phyloP scores from a whole-genome alignment of 1,284 basidiomycete species.

The Moniliella sp. region DNA sequence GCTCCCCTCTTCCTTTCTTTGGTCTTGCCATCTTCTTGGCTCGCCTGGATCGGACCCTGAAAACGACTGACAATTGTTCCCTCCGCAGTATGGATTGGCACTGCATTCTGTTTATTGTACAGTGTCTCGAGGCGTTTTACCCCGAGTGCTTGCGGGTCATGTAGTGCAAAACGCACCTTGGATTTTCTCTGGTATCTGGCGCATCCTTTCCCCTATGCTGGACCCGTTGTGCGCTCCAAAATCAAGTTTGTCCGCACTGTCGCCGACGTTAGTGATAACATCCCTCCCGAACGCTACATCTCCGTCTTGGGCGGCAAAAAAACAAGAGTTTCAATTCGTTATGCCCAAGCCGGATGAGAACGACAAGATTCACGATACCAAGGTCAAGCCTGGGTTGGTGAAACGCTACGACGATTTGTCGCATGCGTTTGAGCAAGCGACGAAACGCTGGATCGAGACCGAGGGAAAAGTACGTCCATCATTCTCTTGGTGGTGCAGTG shows the following conservation, averaged over 20 bases:
- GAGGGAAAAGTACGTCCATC: conserved; percentile 7
- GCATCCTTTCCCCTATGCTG: conserved; percentile 12
- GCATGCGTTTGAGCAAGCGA: conserved; percentile 24
- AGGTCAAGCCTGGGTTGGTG: conserved; percentile 19
- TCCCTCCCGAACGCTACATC: not conserved
- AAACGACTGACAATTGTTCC: too few species aligned
- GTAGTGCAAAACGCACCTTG: conserved; percentile 35
- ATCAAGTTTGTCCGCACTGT: conserved; percentile 1
- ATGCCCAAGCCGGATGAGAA: conserved; percentile 30
- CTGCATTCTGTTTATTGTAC: conserved; percentile 19
- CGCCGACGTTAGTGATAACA: not conserved
- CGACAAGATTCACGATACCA: conserved; percentile 16
- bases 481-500: not conserved
- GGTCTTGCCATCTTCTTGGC: too few species aligned
- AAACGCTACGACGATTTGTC: conserved; percentile 21
- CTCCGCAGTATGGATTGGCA: conserved; percentile 31
- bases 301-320: not conserved
- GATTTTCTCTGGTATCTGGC: conserved; percentile 35
- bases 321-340: conserved; percentile 5
- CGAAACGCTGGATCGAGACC: conserved; percentile 25
- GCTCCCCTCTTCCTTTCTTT: too few species aligned
- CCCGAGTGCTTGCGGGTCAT: conserved; percentile 33
- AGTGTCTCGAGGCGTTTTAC: conserved; percentile 33
- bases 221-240: conserved; percentile 20
- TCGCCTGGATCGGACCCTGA: too few species aligned